Base-by-base conservation (phyloP, 139 green algal species). In the Coelastrella sp. region DNA sequence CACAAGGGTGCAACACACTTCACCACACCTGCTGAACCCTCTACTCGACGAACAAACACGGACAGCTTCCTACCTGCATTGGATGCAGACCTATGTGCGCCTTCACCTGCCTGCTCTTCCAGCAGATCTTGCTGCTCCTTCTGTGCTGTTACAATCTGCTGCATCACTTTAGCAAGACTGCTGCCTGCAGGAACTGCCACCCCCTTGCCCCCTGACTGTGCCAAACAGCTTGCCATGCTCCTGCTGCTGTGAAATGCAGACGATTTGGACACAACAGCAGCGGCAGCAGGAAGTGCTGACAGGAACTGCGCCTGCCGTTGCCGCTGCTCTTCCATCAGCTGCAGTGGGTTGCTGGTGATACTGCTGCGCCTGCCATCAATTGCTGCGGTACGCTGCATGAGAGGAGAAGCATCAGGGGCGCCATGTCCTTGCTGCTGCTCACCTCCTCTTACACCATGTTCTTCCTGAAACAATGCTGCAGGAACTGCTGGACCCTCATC, bases 71-170 rank as follows among this genome's bases (percentile, higher is more conserved):
- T 27, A 79, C 71, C 43, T 79, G 25, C 51, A 45, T n/a, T 5
- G 37, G 40, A 32, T 4, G 19, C 15, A 5, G 7, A 17, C 51
- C 35, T 53, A n/a, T 5, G 9, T 37, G 8, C 67, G 35, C 67
- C 50, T 19, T 64, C 75, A 72, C 23, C 50, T 32, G 67, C 3
- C 3, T 32, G 19, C 1, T 81, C 32, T 4, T 34, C 48, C n/a
- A 81, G 50, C 73, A 50, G 5, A 8, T 82, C 75, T 53, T 82
- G 75, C 75, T 82, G 75, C 75, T 71, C 8, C 75, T 82, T 82
- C 35, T 71, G 75, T 30, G 75, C 75, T 38, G 34, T 37, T 23
- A 59, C 4, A 40, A 82, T 27, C 75, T 82, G 75, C 75, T 69
- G 53, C 75, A 69, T 71, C 21, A 82, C 53, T 38, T 82, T 82